These are phyloP conservation scores for Suillus placidus DNA, from an alignment of 768 basidiomycete genomes.

Conservation along the genomic window DNA sequence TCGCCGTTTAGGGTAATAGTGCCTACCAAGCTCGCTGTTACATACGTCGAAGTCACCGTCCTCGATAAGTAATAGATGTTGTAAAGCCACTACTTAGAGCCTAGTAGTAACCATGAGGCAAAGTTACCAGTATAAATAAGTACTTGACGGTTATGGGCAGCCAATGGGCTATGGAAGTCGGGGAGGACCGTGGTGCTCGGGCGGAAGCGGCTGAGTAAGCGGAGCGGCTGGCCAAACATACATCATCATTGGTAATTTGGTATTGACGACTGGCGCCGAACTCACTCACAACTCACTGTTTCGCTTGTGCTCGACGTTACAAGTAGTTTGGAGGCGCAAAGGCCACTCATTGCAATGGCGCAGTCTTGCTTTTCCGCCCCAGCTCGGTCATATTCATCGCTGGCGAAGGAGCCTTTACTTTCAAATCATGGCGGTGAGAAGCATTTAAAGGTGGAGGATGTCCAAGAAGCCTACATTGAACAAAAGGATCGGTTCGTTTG, in stretches of 20 bases:
- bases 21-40: background rate
- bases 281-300: background rate
- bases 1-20: background rate
- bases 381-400: conserved; percentile 5
- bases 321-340: conserved; percentile 1
- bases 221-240: background rate
- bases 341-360: background rate
- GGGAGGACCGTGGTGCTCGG: conserved; percentile 1
- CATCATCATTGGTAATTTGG: background rate
- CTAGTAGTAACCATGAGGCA: background rate
- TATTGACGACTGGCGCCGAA: background rate
- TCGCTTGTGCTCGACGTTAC: conserved; percentile 8
- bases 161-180: background rate
- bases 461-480: conserved; percentile 75
- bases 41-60: background rate
- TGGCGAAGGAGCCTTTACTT: conserved; percentile 17
- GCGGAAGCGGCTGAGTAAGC: conserved; percentile 6
- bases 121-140: background rate
- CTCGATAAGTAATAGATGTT: background rate
- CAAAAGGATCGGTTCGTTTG: conserved; percentile 70
- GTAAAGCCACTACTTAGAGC: background rate
- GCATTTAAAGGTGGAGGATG: conserved; percentile 62
- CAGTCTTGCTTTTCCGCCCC: conserved; percentile 12
- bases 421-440: conserved; percentile 24
- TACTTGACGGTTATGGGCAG: too few relatives aligned